A percentile compares a stretch with the other conserved stretches of the same genome.
These are phyloP conservation scores for Talaromyces sp. DNA, from an alignment of 2,329 filamentous ascomycete genomes.

Conservation along the genomic window DNA sequence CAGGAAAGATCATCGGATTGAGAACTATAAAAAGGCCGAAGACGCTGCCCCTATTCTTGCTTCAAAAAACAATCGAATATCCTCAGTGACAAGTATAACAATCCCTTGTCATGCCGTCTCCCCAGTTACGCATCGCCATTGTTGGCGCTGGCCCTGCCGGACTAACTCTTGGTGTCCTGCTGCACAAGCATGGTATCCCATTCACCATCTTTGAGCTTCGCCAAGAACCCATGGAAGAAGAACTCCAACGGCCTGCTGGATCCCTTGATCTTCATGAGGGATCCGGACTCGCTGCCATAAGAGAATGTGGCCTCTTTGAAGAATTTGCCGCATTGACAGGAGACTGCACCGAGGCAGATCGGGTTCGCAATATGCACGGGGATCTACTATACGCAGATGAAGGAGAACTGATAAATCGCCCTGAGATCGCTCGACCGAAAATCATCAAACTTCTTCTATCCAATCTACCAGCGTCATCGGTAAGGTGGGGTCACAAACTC, in stretches of 20 bases:
- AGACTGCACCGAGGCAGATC: not conserved
- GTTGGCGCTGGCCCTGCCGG: constrained; percentile 35
- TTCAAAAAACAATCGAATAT: not conserved
- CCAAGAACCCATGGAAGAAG: constrained; percentile 21
- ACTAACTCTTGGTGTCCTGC: constrained; percentile 19
- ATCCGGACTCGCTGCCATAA: not conserved
- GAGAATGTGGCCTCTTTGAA: not conserved
- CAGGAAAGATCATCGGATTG: not conserved
- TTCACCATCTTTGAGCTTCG: constrained; percentile 24
- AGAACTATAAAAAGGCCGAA: not conserved
- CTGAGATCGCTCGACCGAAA: not conserved
- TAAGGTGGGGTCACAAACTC: not conserved
- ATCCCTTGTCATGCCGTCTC: not conserved
- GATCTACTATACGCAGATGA: not conserved
- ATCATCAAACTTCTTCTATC: not conserved
- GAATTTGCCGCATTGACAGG: not conserved
- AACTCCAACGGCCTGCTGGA: constrained; percentile 13
- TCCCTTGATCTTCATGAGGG: not conserved
- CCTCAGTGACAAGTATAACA: not conserved
- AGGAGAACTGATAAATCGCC: not conserved
- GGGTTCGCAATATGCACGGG: not conserved
- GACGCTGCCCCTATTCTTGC: not conserved
- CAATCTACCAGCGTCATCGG: not conserved
- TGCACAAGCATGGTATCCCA: constrained; percentile 17
- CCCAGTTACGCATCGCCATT: constrained; percentile 28